phyloP scores from a whole-genome alignment of 495 filamentous ascomycete species.

The Baudoinia panamericana region DNA sequence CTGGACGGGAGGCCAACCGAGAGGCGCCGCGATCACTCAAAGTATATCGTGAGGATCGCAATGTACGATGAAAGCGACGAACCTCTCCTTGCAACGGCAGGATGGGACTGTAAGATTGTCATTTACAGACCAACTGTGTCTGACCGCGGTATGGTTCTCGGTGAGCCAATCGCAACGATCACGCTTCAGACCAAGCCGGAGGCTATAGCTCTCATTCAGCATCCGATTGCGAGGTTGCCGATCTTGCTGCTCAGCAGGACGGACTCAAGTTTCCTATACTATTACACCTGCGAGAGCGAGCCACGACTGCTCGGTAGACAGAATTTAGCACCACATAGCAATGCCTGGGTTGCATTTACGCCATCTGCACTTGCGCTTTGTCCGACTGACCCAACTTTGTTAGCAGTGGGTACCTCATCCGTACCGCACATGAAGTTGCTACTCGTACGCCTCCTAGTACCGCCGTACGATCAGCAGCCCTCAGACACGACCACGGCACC shows the following conservation, averaged over 20 bases:
- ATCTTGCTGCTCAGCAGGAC: conserved; percentile 44
- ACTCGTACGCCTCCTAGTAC: conserved; percentile 46
- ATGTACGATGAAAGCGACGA: conserved; percentile 26
- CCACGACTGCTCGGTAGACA: conserved; percentile 40
- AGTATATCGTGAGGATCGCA: conserved; percentile 48
- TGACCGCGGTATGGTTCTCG: conserved; percentile 24
- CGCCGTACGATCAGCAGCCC: conserved; percentile 14
- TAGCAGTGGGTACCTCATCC: conserved; percentile 50
- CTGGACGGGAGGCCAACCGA: conserved; percentile 32
- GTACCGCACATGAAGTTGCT: conserved; percentile 55
- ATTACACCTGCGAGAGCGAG: conserved; percentile 34
- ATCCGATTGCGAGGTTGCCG: conserved; percentile 34
- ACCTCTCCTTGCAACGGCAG: conserved; percentile 46
- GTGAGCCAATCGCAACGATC: conserved; percentile 36
- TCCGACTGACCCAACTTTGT: conserved; percentile 40
- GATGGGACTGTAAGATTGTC: conserved; percentile 49
- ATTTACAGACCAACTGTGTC: conserved; percentile 33
- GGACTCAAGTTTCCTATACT: conserved; percentile 50
- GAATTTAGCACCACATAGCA: conserved; percentile 52
- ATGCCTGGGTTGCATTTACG: conserved; percentile 51
- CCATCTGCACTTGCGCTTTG: conserved; percentile 45
- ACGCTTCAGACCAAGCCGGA: conserved; percentile 48
- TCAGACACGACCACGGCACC: conserved; percentile 5
- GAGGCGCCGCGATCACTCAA: conserved; percentile 44
- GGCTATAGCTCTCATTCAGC: conserved; percentile 41